Base-by-base conservation (phyloP, 73 alveolate genomes). In the Paramecium bursaria region DNA sequence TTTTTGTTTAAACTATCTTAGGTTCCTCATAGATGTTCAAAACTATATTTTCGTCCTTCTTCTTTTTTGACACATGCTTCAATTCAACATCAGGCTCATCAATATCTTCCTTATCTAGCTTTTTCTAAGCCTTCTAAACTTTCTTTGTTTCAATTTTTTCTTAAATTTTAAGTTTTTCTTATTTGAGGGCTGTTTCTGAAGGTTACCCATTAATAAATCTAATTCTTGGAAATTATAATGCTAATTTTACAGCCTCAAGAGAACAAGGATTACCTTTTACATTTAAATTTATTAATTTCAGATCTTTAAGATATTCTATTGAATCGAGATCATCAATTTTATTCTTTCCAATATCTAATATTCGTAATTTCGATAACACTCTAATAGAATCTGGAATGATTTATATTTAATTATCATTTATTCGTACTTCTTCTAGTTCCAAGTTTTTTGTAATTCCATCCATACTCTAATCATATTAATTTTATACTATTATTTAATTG, bases 231-330 rank as follows among this genome's bases (percentile, higher is more conserved):
- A 67, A 67, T 35, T 35, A 39, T 0, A 33, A 21, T 35, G 82
- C 76, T 7, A 57, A 17, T 11, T 11, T 23, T 6, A 57, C 33
- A 11, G 55, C 53, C 55, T 67, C 35, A 0, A 39, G 60, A 31
- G 60, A 31, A 67, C 31, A 33, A 14, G 82, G 82, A 67, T 67
- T 67, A 19, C 82, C 82, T 3, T 35, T 25, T 39, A 67, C 21
- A 39, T 67, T 67, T 67, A 67, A 42, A 39, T 35, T 15, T 15
- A 33, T 67, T n/a, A 67, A 35, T 67, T 67, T 67, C 19, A 67
- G 21, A 19, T 67, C 39, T 67, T 5, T 15, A 11, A 67, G 19
- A 67, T 25, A 19, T n/a, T 25, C 1, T 7, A 67, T 67, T 35
- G 26, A 67, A 21, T 67, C 10, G 5, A 35, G 33, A 14, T 67